Base-by-base conservation (phyloP, 805 yeast genomes). In the Candida tallmaniae region DNA sequence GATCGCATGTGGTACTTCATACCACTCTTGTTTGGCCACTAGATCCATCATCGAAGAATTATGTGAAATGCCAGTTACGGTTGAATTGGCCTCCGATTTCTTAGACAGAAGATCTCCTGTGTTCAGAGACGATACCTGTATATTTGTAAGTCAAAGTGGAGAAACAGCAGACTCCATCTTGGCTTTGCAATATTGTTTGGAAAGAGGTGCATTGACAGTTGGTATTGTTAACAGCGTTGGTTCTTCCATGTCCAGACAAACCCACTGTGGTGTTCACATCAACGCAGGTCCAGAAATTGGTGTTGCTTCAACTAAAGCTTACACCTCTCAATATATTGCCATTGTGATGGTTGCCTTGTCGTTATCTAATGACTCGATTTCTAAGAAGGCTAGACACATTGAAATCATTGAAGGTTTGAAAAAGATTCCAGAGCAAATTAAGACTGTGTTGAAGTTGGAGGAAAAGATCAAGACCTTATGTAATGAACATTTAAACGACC, bases 251-350 rank as follows among this genome's bases (percentile, higher is more conserved):
- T 90, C 97, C 5, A 81, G 99, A 67, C 88, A 80, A 55, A 93
- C 99, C 15, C 95, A 89, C 64, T 93, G 98, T 72, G 99, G 99
- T 77, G 96, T 93, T 38, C 99, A 93, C 62, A 89, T 93, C 59
- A 93, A 93, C 58, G 98, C 98, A 31, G 99, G 99, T 46, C 98
- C 98, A 29, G 99, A 93, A 67, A 93, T 93, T 45, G 97, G 98
- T 62, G 99, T 93, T 48, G 99, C 99, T 8, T 88, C 97, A 9
- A 93, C 99, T 31, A 93, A 93, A 68, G 98, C 98, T 19, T 93
- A 93, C 70, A 93, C 99, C 6, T 93, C 99, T 8, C 99, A 93
- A 62, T 93, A 80, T 62, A 89, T 94, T 60, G 97, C 98, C 0
- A 70, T 93, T 45, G 97, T 90, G 4, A 87, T 93, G 97, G 75